Conservation (phyloP, 2,329 filamentous ascomycete genomes). For the Botrytis byssoidea region DNA sequence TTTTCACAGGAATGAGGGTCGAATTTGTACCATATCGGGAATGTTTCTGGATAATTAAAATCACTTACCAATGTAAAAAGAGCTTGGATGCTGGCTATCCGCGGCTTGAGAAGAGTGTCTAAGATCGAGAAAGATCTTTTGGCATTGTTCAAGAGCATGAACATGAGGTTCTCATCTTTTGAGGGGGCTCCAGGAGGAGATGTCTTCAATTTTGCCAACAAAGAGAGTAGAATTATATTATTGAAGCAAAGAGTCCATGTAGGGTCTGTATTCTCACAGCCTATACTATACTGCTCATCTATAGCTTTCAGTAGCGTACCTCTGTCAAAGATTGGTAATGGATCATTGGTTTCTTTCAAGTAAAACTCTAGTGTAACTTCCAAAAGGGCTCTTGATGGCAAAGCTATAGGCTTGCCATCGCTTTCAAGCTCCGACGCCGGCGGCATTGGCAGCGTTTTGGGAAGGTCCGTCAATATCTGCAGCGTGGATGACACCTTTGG, state of each 20-base stretch:
- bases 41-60: not conserved
- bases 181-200: not conserved
- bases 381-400: not conserved
- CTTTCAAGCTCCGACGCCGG: not conserved
- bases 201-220: not conserved
- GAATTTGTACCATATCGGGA: not conserved
- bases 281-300: not conserved
- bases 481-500: not conserved
- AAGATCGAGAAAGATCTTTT: not conserved
- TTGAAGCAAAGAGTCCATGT: conserved; percentile 7
- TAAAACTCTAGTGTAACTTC: not conserved
- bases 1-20: not conserved
- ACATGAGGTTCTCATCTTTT: not conserved
- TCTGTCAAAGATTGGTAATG: not conserved
- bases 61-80: not conserved
- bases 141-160: not conserved
- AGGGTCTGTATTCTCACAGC: not conserved
- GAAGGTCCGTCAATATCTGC: not conserved
- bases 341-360: not conserved
- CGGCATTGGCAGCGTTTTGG: not conserved
- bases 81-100: not conserved
- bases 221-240: not conserved
- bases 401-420: not conserved
- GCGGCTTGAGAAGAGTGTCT: not conserved
- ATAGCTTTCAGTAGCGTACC: not conserved